Conservation (phyloP, 371 early-diverging fungal genomes). For the Fennellomyces sp. region DNA sequence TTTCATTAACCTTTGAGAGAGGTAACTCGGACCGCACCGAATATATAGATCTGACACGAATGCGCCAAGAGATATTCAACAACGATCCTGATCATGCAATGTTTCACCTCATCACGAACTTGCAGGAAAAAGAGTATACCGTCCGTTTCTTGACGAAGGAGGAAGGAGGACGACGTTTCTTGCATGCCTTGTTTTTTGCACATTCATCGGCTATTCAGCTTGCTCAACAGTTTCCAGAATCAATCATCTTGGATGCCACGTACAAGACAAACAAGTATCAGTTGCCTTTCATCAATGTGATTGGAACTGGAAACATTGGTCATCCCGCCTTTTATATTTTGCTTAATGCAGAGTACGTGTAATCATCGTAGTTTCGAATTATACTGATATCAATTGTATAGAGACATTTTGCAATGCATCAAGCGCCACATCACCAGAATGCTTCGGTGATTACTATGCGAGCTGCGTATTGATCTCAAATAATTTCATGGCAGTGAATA, state of each 20-base stretch:
- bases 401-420: too few species aligned
- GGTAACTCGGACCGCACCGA: too few species aligned
- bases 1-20: too few species aligned
- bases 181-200: slow-evolving; percentile 5
- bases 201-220: background rate
- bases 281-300: background rate
- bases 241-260: slow-evolving; percentile 12
- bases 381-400: too few species aligned
- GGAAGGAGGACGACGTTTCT: background rate
- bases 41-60: background rate
- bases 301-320: slow-evolving; percentile 9
- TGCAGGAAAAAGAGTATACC: background rate
- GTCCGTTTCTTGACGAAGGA: background rate
- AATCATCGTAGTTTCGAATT: too few species aligned
- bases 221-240: slow-evolving; percentile 1
- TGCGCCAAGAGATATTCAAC: background rate
- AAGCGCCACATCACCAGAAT: too few species aligned
- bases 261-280: slow-evolving; percentile 6
- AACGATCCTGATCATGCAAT: background rate
- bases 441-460: too few species aligned
- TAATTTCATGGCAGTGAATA: too few species aligned
- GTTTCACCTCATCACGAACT: background rate
- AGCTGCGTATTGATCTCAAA: too few species aligned
- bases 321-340: too few species aligned
- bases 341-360: too few species aligned